These are phyloP conservation scores for Colletotrichum sp. DNA, from an alignment of 2,329 filamentous ascomycete species.

Conservation along the genomic window DNA sequence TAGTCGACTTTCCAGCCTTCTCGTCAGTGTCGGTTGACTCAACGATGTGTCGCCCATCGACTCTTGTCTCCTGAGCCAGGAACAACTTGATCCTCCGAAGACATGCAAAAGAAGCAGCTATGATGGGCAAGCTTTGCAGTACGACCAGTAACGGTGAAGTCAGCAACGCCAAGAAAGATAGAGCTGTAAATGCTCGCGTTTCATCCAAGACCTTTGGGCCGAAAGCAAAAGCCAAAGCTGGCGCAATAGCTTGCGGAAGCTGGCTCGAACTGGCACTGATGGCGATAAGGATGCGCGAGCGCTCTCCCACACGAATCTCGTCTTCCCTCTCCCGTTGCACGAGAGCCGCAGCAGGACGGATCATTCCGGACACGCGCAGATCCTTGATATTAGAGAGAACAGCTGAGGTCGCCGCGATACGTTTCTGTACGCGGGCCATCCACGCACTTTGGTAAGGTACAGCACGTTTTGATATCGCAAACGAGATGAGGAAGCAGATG, in stretches of 20 bases:
- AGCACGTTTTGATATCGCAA: slow-evolving; percentile 26
- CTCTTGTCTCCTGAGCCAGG: neutral
- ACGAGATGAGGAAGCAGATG: slow-evolving; percentile 20
- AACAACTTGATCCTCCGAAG: slow-evolving; percentile 22
- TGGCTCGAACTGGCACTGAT: slow-evolving; percentile 10
- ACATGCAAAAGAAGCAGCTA: slow-evolving; percentile 17
- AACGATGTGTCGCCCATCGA: neutral
- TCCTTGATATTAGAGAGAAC: neutral
- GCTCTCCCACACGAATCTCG: neutral
- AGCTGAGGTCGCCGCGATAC: neutral
- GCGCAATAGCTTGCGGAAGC: neutral
- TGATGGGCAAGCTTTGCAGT: slow-evolving; percentile 6
- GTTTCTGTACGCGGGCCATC: slow-evolving; percentile 21
- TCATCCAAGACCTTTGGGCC: neutral
- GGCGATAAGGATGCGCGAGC: slow-evolving; percentile 29
- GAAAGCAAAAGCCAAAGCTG: neutral
- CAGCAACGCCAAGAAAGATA: neutral
- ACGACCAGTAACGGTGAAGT: slow-evolving; percentile 13
- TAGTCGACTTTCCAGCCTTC: neutral
- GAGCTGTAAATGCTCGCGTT: neutral
- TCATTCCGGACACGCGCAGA: neutral
- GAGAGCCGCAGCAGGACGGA: slow-evolving; percentile 18
- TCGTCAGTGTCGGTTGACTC: neutral
- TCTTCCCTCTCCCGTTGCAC: slow-evolving; percentile 14
- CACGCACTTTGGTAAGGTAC: slow-evolving; percentile 33